These are phyloP conservation scores for Gynostemma pentaphyllum DNA, from an alignment of 306 rosid genomes.

Conservation along the genomic window DNA sequence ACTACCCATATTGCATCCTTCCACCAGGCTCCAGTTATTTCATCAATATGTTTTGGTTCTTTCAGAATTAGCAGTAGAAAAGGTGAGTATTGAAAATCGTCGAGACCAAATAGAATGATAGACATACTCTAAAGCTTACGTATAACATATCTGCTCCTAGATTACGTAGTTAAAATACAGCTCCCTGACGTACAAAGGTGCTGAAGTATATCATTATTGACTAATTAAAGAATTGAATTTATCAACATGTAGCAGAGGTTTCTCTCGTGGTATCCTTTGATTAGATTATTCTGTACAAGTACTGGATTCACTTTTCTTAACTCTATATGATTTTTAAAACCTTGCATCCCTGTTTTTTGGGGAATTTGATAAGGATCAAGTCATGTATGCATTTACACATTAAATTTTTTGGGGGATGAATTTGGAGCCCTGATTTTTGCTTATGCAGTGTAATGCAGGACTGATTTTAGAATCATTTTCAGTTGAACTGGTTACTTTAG, in stretches of 20 bases:
- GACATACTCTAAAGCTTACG: too few relatives aligned
- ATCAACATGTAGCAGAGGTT: too few relatives aligned
- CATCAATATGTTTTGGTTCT: slow-evolving; percentile 57
- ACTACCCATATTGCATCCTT: slow-evolving; percentile 44
- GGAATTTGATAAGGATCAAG: background rate
- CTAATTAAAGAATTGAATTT: too few relatives aligned
- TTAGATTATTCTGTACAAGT: background rate
- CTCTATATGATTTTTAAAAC: background rate
- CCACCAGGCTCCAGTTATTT: slow-evolving; percentile 46
- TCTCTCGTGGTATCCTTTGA: too few relatives aligned
- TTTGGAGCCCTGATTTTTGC: slow-evolving; percentile 16
- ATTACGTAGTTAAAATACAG: too few relatives aligned
- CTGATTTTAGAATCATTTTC: slow-evolving; percentile 63
- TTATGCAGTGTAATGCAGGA: slow-evolving; percentile 46
- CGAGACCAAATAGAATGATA: background rate
- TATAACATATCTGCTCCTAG: too few relatives aligned
- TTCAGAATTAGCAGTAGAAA: slow-evolving; percentile 53
- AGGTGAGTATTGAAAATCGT: slow-evolving; percentile 40
- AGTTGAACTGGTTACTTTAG: slow-evolving; percentile 74
- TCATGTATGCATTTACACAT: background rate
- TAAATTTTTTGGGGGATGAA: background rate
- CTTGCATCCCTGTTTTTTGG: background rate
- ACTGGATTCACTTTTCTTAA: background rate
- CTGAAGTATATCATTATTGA: too few relatives aligned
- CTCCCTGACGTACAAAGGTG: too few relatives aligned